Evolutionary conservation across 441 rosid genomes (phyloP).

Genomic region (Erodium trifolium): DNA sequence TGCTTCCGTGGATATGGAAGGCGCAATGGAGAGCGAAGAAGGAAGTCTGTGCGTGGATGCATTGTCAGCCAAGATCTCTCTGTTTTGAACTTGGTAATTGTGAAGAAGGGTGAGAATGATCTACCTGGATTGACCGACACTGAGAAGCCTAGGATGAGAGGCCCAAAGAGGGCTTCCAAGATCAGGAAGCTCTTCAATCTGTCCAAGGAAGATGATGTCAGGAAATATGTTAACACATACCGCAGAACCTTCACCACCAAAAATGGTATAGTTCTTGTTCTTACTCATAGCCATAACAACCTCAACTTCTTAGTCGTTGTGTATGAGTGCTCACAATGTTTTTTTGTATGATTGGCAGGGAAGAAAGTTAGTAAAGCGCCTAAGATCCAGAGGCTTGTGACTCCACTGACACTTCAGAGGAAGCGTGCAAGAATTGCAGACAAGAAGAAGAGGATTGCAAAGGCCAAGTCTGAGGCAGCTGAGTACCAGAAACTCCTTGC

Average conservation of each 20-base stretch:
- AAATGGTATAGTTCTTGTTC: constrained; percentile 23
- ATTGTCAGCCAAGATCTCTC: constrained; percentile 45
- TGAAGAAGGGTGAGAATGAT: constrained; percentile 50
- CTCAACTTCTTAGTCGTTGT: too few species aligned
- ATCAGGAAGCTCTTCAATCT: constrained; percentile 31
- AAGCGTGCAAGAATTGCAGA: constrained; percentile 54
- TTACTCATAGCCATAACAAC: background rate
- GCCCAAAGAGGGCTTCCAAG: constrained; percentile 55
- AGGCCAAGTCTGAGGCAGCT: constrained; percentile 62
- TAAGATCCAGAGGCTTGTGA: constrained; percentile 61
- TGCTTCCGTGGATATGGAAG: constrained; percentile 23
- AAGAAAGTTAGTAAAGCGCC: constrained; percentile 63
- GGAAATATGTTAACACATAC: constrained; percentile 51
- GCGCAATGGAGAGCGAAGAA: constrained; percentile 46
- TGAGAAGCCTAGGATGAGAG: constrained; percentile 51
- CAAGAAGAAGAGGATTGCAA: constrained; percentile 58
- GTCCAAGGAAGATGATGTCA: constrained; percentile 34
- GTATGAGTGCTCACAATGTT: too few species aligned
- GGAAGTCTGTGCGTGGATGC: constrained; percentile 59
- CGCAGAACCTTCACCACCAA: constrained; percentile 49
- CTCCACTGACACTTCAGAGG: constrained; percentile 59
- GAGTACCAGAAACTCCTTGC: constrained; percentile 69
- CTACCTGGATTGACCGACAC: constrained; percentile 48
- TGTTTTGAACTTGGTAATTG: constrained; percentile 18
- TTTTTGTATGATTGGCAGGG: constrained; percentile 26